Percentiles rank a stretch among this genome's conserved stretches.
phyloP scores from a whole-genome alignment of 2,329 filamentous ascomycete genomes.

The Gaeumannomyces sp. region DNA sequence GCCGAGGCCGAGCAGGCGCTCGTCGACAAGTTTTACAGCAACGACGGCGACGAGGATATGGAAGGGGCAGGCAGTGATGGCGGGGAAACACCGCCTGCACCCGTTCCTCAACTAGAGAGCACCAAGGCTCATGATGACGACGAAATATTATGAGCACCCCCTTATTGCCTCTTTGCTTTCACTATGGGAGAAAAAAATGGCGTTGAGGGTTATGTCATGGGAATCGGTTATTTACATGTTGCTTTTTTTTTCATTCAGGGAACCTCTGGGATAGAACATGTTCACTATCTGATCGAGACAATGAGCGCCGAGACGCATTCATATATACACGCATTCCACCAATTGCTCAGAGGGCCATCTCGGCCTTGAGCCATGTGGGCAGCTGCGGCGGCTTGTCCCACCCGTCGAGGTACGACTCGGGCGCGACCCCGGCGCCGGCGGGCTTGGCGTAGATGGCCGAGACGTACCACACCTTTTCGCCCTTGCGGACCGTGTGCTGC shows the following conservation, averaged over 20 bases:
- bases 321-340: background rate
- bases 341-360: constrained; percentile 29
- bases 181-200: background rate
- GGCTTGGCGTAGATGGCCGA: constrained; percentile 68
- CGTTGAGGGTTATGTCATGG: background rate
- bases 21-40: constrained; percentile 12
- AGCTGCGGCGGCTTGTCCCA: constrained; percentile 55
- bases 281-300: background rate
- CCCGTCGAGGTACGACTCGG: constrained; percentile 47
- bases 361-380: constrained; percentile 53
- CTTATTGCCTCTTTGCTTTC: constrained; percentile 10
- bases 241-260: background rate
- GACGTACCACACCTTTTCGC: constrained; percentile 58
- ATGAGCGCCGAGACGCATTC: background rate
- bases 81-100: background rate
- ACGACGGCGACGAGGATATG: constrained; percentile 17
- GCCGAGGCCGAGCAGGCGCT: constrained; percentile 11
- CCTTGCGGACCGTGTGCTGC: constrained; percentile 52
- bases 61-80: constrained; percentile 14
- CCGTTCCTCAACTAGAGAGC: background rate
- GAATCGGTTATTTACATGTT: background rate
- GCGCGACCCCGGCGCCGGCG: constrained; percentile 43
- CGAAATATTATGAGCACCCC: constrained; percentile 16
- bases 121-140: constrained; percentile 12
- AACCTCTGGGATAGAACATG: background rate